These are phyloP conservation scores for Calonectria henricotiae DNA, from an alignment of 2,329 filamentous ascomycete species.

Conservation along the genomic window DNA sequence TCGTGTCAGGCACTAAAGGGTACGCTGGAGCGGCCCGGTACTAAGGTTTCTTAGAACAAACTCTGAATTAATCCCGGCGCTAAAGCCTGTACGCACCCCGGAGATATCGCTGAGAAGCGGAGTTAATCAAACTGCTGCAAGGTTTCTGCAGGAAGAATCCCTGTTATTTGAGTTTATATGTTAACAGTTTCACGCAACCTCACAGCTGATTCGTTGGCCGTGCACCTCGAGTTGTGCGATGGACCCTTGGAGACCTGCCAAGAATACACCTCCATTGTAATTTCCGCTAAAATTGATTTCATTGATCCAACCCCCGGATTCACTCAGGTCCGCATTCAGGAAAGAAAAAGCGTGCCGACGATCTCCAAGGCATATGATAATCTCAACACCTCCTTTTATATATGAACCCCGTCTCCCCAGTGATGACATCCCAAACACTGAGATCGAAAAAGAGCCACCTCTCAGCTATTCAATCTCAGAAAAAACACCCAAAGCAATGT, in stretches of 20 bases:
- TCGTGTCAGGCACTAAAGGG: too few species aligned
- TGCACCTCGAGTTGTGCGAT: too few species aligned
- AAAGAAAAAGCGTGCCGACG: not conserved
- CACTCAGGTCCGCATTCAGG: not conserved
- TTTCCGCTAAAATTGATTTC: not conserved
- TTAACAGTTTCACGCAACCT: not conserved
- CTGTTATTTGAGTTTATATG: not conserved
- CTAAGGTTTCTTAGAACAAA: conserved; percentile 7
- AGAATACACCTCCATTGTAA: not conserved
- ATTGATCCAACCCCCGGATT: not conserved
- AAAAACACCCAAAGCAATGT: conserved; percentile 30
- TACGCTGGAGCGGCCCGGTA: too few species aligned
- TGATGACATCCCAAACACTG: not conserved
- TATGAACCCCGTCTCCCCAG: not conserved
- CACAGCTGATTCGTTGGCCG: not conserved
- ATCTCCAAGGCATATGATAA: not conserved
- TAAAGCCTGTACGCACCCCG: not conserved
- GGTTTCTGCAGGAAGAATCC: not conserved
- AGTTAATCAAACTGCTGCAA: conserved; percentile 4
- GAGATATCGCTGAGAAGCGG: conserved; percentile 6
- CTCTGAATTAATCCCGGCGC: not conserved
- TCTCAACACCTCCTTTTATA: not conserved
- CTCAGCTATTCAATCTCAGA: not conserved
- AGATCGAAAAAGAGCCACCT: not conserved
- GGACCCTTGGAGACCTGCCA: not conserved